Percentiles rank a stretch among this genome's conserved stretches.
These are phyloP conservation scores for Lachancea sp. DNA, from an alignment of 805 yeast genomes.

Conservation along the genomic window DNA sequence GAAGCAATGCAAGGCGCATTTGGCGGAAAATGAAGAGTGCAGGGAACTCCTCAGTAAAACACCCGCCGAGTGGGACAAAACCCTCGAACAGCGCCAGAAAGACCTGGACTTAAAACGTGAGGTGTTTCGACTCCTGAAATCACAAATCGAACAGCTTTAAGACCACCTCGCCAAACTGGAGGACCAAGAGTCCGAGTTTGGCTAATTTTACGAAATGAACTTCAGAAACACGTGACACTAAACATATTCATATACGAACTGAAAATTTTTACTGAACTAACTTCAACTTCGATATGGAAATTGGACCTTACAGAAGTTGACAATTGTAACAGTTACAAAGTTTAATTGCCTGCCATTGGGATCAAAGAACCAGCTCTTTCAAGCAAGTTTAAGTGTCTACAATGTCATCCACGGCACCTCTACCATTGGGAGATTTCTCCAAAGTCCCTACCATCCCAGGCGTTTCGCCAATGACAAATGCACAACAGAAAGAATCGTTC, in stretches of 20 bases:
- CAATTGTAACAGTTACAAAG: background rate
- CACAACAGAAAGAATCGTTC: constrained; percentile 43
- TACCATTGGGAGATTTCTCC: constrained; percentile 54
- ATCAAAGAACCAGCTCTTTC: background rate
- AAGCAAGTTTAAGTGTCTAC: background rate
- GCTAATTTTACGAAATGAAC: too few species aligned
- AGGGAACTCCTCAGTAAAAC: constrained; percentile 23
- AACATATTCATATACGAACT: too few species aligned
- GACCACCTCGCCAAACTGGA: too few species aligned
- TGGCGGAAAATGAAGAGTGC: constrained; percentile 28
- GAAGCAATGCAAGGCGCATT: constrained; percentile 25
- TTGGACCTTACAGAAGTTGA: too few species aligned
- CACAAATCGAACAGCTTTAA: constrained; percentile 8
- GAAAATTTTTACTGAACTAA: too few species aligned
- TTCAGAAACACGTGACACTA: too few species aligned
- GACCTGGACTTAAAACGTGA: constrained; percentile 25
- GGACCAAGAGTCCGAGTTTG: too few species aligned
- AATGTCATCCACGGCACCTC: constrained; percentile 30
- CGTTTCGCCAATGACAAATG: constrained; percentile 47
- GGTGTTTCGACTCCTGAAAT: constrained; percentile 14
- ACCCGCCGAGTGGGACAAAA: constrained; percentile 27
- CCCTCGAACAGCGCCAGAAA: constrained; percentile 18
- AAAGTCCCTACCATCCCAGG: constrained; percentile 58
- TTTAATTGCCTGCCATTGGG: background rate
- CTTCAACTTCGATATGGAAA: too few species aligned